A percentile compares a stretch with the other conserved stretches of the same genome.
phyloP scores from a whole-genome alignment of 805 yeast genomes.

The Vanderwaltozyma yarrowii region DNA sequence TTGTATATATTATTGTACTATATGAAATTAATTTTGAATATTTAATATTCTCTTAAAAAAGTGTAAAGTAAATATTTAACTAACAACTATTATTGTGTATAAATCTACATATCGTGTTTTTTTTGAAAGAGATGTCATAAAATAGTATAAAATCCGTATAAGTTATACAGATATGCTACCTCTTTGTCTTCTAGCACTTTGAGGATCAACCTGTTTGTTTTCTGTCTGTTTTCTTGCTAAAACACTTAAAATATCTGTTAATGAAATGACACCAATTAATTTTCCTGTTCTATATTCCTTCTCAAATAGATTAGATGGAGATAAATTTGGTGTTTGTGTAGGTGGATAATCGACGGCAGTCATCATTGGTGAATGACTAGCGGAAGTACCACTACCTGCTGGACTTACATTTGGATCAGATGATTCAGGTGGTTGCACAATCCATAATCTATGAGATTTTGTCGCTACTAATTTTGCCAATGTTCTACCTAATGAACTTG shows the following conservation, averaged over 20 bases:
- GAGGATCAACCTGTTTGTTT: constrained; percentile 78
- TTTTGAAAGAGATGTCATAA: too few relatives aligned
- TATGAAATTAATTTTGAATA: too few relatives aligned
- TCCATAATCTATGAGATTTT: constrained; percentile 82
- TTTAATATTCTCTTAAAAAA: too few relatives aligned
- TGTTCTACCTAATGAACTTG: constrained; percentile 74
- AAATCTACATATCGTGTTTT: too few relatives aligned
- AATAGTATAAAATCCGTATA: too few relatives aligned
- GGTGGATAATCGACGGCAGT: constrained; percentile 18
- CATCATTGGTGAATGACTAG: constrained; percentile 17
- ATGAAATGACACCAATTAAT: constrained; percentile 80
- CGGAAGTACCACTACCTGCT: constrained; percentile 15
- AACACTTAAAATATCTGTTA: constrained; percentile 80
- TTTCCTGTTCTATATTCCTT: constrained; percentile 60
- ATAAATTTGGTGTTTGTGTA: constrained; percentile 10
- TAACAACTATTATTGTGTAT: too few relatives aligned
- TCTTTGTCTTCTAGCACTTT: constrained; percentile 78
- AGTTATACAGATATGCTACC: constrained; percentile 31
- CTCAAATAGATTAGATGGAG: constrained; percentile 27
- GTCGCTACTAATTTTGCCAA: constrained; percentile 95
- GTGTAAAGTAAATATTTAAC: too few relatives aligned
- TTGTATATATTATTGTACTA: neutral
- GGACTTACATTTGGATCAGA: constrained; percentile 17
- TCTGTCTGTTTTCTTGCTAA: constrained; percentile 51
- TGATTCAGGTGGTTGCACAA: constrained; percentile 48